Percentiles rank a stretch among this genome's conserved stretches.
Evolutionary conservation across 2,329 filamentous ascomycete genomes (phyloP).

Genomic region (Dactylellina drechsleri): DNA sequence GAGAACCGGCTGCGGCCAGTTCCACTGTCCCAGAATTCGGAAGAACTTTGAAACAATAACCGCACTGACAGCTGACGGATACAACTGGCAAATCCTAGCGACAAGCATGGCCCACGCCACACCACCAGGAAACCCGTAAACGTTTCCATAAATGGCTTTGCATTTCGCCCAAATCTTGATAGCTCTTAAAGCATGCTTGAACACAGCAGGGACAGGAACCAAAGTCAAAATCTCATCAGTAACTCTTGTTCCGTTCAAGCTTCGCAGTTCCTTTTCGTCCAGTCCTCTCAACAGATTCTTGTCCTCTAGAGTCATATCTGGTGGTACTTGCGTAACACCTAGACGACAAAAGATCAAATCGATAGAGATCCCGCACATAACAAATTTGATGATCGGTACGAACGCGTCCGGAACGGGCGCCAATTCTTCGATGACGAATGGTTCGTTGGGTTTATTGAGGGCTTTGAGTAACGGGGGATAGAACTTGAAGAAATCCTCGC

Average conservation of each 20-base stretch:
- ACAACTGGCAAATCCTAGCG: conserved; percentile 92
- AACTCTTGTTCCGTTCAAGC: conserved; percentile 91
- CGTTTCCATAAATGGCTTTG: conserved; percentile 92
- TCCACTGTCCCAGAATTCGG: conserved; percentile 87
- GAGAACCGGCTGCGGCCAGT: conserved; percentile 92
- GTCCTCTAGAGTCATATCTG: conserved; percentile 80
- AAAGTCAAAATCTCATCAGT: conserved; percentile 90
- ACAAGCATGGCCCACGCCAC: conserved; percentile 99
- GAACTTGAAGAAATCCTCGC: conserved; percentile 89
- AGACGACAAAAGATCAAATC: conserved; percentile 90
- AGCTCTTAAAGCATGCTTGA: conserved; percentile 85
- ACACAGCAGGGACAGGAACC: conserved; percentile 88
- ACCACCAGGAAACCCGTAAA: conserved; percentile 94
- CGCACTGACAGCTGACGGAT: conserved; percentile 88
- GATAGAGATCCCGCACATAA: conserved; percentile 89
- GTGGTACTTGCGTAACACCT: conserved; percentile 75
- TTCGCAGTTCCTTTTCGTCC: conserved; percentile 85
- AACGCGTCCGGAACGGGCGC: conserved; percentile 88
- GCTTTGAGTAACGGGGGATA: conserved; percentile 83
- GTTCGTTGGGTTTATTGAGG: conserved; percentile 70
- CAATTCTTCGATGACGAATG: conserved; percentile 83
- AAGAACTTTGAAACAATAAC: conserved; percentile 95
- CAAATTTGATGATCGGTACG: conserved; percentile 97
- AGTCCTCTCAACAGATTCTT: conserved; percentile 85
- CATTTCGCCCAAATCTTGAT: conserved; percentile 97